A percentile compares a stretch with the other conserved stretches of the same genome.
Conservation (phyloP, 208 protist species). For the Histomonas meleagridis region DNA sequence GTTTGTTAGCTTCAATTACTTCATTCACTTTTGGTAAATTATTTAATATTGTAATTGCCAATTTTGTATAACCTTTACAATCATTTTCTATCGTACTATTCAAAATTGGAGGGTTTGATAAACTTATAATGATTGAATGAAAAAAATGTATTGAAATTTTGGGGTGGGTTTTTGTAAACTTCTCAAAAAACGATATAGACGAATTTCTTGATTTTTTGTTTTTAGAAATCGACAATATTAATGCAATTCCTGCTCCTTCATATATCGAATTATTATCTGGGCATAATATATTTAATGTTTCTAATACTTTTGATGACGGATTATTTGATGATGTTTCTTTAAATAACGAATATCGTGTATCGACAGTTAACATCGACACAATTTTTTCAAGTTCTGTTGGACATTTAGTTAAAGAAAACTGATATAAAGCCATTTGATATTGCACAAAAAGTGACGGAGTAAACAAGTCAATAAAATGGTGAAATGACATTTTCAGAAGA, state of each 20-base stretch:
- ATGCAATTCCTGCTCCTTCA: neutral
- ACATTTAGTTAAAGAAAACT: neutral
- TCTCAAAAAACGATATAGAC: neutral
- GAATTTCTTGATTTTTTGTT: neutral
- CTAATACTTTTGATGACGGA: neutral
- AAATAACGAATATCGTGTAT: neutral
- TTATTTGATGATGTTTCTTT: neutral
- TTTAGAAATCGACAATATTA: neutral
- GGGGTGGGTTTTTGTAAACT: neutral
- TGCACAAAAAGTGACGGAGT: neutral
- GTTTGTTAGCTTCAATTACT: too few species aligned
- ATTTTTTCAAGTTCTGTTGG: neutral
- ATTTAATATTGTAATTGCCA: neutral
- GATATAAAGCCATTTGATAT: neutral
- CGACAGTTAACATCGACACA: neutral
- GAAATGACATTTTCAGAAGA: neutral
- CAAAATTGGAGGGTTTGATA: neutral
- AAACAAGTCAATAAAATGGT: constrained; percentile 14
- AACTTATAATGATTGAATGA: neutral
- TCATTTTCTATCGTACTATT: neutral
- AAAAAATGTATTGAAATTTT: neutral
- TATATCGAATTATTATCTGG: neutral
- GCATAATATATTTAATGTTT: neutral
- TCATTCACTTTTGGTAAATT: neutral
- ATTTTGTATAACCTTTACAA: neutral